These are phyloP conservation scores for Fusarium dimerum DNA, from an alignment of 2,329 filamentous ascomycete genomes.

Conservation along the genomic window DNA sequence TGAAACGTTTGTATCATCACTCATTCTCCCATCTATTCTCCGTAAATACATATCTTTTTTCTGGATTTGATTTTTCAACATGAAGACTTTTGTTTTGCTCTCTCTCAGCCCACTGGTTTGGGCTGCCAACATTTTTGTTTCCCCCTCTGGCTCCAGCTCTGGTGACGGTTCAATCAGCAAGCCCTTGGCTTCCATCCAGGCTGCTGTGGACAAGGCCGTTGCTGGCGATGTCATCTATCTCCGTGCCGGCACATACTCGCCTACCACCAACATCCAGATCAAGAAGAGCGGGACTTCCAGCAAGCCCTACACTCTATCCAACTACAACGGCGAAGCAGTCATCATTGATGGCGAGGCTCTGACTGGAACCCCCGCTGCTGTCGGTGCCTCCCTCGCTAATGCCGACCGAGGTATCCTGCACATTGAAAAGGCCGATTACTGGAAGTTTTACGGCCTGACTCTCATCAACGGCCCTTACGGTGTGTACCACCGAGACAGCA, in stretches of 20 bases:
- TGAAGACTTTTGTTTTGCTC: not conserved
- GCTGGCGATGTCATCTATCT: slow-evolving; percentile 49
- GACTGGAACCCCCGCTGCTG: slow-evolving; percentile 41
- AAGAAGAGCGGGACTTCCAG: slow-evolving; percentile 41
- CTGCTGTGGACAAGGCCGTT: slow-evolving; percentile 44
- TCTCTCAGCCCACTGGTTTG: not conserved
- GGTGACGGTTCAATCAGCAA: slow-evolving; percentile 41
- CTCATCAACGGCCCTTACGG: slow-evolving; percentile 42
- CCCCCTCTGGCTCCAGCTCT: slow-evolving; percentile 37
- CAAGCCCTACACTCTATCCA: slow-evolving; percentile 39
- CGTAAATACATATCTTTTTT: not conserved
- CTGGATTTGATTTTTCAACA: not conserved
- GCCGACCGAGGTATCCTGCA: slow-evolving; percentile 48
- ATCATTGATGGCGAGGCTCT: slow-evolving; percentile 46
- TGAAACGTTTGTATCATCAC: not conserved
- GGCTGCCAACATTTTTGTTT: slow-evolving; percentile 43
- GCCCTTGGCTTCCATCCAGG: slow-evolving; percentile 48
- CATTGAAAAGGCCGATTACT: slow-evolving; percentile 45
- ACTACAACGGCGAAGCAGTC: slow-evolving; percentile 46
- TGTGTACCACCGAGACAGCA: slow-evolving; percentile 37
- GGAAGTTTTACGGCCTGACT: slow-evolving; percentile 42
- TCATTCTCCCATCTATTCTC: not conserved
- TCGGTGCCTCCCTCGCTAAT: slow-evolving; percentile 41
- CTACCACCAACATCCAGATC: slow-evolving; percentile 49
- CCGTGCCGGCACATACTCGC: slow-evolving; percentile 48